Percentiles rank a stretch among this genome's conserved stretches.
Evolutionary conservation across 305 asterid genomes (phyloP).

Genomic region (Salvia sclarea): DNA sequence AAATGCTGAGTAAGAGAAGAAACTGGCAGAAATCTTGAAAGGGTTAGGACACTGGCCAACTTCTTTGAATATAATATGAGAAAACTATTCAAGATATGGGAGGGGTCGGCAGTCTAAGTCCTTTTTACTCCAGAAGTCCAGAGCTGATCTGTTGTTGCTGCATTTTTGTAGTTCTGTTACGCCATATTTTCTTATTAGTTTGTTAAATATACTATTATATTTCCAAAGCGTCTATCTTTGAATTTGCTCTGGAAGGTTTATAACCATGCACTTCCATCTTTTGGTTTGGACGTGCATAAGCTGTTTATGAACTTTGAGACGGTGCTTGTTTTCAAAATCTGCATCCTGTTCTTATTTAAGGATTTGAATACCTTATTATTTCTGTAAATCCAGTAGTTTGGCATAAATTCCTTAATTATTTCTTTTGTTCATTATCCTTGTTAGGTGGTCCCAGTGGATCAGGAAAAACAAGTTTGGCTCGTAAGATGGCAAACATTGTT

Average conservation of each 20-base stretch:
- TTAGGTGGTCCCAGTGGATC: conserved; percentile 99
- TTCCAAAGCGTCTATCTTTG: neutral
- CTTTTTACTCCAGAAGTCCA: neutral
- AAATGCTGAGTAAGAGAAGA: neutral
- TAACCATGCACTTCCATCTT: conserved; percentile 6
- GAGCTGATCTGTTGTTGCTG: neutral
- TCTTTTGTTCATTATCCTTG: conserved; percentile 20
- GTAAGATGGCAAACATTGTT: conserved; percentile 97
- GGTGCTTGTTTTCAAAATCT: neutral
- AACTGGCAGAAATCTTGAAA: neutral
- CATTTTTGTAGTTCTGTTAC: neutral
- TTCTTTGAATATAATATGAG: conserved; percentile 16
- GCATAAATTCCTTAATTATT: conserved; percentile 23
- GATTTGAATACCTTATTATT: conserved; percentile 9
- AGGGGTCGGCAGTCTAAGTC: neutral
- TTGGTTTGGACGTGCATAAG: conserved; percentile 15
- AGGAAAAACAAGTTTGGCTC: conserved; percentile 99
- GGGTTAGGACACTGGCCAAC: neutral
- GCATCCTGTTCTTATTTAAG: conserved; percentile 9
- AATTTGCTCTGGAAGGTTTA: neutral
- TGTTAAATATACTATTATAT: neutral
- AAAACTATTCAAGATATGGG: neutral
- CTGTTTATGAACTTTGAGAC: neutral
- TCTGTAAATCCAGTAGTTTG: conserved; percentile 11
- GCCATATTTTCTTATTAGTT: neutral